Evolutionary conservation across 768 basidiomycete species (phyloP).

Genomic region (Pilatotrama ljubarskyi): DNA sequence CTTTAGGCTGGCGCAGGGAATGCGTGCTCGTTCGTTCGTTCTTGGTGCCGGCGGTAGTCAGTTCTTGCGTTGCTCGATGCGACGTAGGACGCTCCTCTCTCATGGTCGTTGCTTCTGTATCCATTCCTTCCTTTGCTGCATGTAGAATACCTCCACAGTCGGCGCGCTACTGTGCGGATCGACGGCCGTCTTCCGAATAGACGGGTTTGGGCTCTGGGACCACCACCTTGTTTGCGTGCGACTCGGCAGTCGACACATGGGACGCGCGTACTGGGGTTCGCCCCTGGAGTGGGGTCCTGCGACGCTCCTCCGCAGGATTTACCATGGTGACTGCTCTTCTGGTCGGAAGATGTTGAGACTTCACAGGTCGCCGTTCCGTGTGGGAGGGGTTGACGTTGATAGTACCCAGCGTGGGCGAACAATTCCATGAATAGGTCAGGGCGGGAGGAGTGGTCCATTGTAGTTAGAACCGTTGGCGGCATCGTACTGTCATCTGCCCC

Average conservation of each 20-base stretch:
- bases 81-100: background rate
- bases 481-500: slow-evolving; percentile 44
- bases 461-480: no score
- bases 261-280: no score
- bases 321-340: no score
- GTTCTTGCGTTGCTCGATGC: slow-evolving; percentile 1
- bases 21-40: background rate
- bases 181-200: slow-evolving; percentile 15
- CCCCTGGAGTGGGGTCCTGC: no score
- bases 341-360: no score
- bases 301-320: no score
- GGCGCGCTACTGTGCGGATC: slow-evolving; percentile 22
- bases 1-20: background rate
- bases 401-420: no score
- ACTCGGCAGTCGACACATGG: background rate
- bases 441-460: no score
- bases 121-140: background rate
- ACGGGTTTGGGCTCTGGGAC: slow-evolving; percentile 18
- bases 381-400: no score
- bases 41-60: background rate
- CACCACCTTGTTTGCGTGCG: background rate
- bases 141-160: slow-evolving; percentile 4
- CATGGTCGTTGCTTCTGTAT: slow-evolving; percentile 3
- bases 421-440: no score
- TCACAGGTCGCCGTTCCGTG: no score